Evolutionary conservation across 306 rosid genomes (phyloP).

Genomic region (Mimosa bimucronata): DNA sequence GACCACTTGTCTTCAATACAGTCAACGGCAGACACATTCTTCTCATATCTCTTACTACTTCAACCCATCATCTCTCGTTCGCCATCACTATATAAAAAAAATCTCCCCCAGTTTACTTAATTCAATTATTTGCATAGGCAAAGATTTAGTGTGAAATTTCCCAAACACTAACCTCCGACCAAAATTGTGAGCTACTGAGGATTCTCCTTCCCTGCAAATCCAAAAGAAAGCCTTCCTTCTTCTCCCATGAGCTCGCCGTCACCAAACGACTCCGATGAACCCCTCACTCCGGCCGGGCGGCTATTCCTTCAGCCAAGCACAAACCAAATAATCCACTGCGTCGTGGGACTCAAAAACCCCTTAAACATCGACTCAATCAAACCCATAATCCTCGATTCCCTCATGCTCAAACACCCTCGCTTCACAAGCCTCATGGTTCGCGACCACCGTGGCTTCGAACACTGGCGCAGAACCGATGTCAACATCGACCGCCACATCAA

Average conservation of each 20-base stretch:
- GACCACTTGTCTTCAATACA: too few species aligned
- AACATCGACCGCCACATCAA: conserved; percentile 58
- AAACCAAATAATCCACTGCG: conserved; percentile 70
- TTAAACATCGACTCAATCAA: conserved; percentile 49
- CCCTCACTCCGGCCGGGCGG: conserved; percentile 77
- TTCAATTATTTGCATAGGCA: too few species aligned
- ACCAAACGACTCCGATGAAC: conserved; percentile 51
- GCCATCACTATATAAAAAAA: too few species aligned
- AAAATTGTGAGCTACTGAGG: neutral
- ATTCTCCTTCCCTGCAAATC: neutral
- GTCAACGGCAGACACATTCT: too few species aligned
- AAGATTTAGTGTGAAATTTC: neutral
- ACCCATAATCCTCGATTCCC: conserved; percentile 43
- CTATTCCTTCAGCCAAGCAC: conserved; percentile 64
- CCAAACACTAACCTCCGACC: neutral
- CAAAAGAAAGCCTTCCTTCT: too few species aligned
- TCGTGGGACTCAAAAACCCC: conserved; percentile 58
- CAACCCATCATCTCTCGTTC: too few species aligned
- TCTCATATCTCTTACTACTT: too few species aligned
- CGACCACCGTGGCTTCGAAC: conserved; percentile 60
- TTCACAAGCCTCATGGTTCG: conserved; percentile 74
- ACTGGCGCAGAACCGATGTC: conserved; percentile 69
- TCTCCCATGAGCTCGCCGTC: conserved; percentile 27
- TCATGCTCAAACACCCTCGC: conserved; percentile 61
- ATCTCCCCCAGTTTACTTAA: too few species aligned